These are phyloP conservation scores for Monosporozyma siamensis DNA, from an alignment of 805 yeast genomes.

Conservation along the genomic window DNA sequence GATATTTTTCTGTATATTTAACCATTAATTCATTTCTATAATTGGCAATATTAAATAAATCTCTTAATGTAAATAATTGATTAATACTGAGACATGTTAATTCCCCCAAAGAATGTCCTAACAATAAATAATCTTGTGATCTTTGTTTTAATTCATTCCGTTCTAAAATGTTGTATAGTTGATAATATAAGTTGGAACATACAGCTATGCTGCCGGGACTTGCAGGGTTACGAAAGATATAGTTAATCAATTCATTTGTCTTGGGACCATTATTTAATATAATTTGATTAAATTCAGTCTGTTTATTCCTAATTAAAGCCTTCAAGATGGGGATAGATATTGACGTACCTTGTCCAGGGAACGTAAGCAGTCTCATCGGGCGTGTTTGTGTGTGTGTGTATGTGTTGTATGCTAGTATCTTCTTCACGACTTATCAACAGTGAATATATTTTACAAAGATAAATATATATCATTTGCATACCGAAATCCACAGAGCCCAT, in stretches of 20 bases:
- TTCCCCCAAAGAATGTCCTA: constrained; percentile 32
- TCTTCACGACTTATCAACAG: too few species aligned
- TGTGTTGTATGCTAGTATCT: too few species aligned
- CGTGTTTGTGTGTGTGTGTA: not conserved
- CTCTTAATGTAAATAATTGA: constrained; percentile 19
- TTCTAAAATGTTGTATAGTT: constrained; percentile 12
- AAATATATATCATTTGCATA: too few species aligned
- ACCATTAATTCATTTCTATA: constrained; percentile 29
- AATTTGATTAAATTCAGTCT: constrained; percentile 14
- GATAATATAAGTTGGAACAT: constrained; percentile 24
- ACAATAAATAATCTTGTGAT: constrained; percentile 6
- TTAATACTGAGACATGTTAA: constrained; percentile 25
- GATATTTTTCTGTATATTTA: constrained; percentile 21
- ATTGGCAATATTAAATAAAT: constrained; percentile 26
- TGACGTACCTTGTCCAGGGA: constrained; percentile 31
- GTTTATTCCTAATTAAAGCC: constrained; percentile 17
- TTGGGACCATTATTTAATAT: constrained; percentile 14
- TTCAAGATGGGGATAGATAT: constrained; percentile 20
- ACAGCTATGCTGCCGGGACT: constrained; percentile 29
- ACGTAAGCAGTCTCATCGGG: constrained; percentile 23
- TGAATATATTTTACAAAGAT: too few species aligned
- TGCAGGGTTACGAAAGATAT: constrained; percentile 20
- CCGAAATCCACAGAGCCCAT: too few species aligned
- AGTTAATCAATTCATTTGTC: constrained; percentile 16
- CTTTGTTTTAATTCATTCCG: not conserved